Conservation (phyloP, 2,329 filamentous ascomycete species). For the Fusarium compactum region DNA sequence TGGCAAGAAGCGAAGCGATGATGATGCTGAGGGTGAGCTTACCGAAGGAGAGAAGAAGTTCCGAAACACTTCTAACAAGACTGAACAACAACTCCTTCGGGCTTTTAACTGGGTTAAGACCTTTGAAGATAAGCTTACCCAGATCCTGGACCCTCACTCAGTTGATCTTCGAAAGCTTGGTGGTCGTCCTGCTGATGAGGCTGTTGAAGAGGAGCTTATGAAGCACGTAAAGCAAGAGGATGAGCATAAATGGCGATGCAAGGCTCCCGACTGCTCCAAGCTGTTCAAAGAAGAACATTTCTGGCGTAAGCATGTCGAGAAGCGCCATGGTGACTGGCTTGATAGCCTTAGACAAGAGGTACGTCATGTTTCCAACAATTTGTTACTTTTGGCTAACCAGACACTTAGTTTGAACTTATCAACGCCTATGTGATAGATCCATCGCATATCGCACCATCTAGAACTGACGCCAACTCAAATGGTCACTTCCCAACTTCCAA, state of each 20-base stretch:
- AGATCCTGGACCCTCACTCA: constrained; percentile 90
- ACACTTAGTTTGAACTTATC: constrained; percentile 80
- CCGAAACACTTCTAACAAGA: constrained; percentile 76
- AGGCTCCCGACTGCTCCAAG: constrained; percentile 95
- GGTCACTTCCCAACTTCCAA: constrained; percentile 90
- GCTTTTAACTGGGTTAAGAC: constrained; percentile 99
- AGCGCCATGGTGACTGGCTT: constrained; percentile 91
- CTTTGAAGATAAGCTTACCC: constrained; percentile 95
- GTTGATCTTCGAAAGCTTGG: constrained; percentile 92
- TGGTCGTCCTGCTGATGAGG: constrained; percentile 87
- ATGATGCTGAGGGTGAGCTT: constrained; percentile 67
- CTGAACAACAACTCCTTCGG: constrained; percentile 90
- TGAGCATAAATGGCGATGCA: constrained; percentile 96
- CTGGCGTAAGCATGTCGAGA: constrained; percentile 98
- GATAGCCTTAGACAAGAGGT: constrained; percentile 86
- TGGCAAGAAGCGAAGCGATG: constrained; percentile 77
- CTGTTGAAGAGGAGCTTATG: constrained; percentile 83
- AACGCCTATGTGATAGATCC: constrained; percentile 96
- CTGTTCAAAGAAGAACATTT: constrained; percentile 97
- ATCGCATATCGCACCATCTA: constrained; percentile 91
- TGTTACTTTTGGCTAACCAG: constrained; percentile 23
- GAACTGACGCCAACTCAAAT: constrained; percentile 94
- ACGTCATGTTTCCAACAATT: constrained; percentile 53
- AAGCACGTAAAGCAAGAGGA: constrained; percentile 98
- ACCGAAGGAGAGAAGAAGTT: constrained; percentile 76